Evolutionary conservation across 2,329 filamentous ascomycete species (phyloP).

Genomic region (Talaromyces sp.): DNA sequence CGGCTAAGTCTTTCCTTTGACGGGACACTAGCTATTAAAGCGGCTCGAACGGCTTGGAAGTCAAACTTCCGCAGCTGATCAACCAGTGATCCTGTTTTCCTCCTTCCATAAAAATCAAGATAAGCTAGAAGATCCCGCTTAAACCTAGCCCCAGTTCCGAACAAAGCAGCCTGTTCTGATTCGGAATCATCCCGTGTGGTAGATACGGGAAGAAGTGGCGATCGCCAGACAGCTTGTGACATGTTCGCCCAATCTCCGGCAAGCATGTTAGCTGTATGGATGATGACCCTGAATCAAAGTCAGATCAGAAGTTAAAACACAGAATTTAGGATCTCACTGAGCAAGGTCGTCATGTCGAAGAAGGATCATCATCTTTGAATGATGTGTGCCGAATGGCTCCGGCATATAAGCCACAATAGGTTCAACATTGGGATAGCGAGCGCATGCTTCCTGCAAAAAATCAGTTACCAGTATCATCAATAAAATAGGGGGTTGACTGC

Average conservation of each 20-base stretch:
- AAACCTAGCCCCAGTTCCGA: conserved; percentile 68
- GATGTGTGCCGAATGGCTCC: conserved; percentile 82
- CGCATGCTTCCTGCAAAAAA: conserved; percentile 59
- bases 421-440: conserved; percentile 64
- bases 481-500: conserved; percentile 24
- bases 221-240: conserved; percentile 80
- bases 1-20: conserved; percentile 58
- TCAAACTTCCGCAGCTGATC: conserved; percentile 62
- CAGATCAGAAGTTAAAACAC: not conserved
- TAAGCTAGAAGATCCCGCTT: conserved; percentile 74
- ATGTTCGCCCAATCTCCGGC: conserved; percentile 81
- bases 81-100: conserved; percentile 55
- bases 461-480: not conserved
- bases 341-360: conserved; percentile 73
- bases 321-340: conserved; percentile 47
- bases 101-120: conserved; percentile 65
- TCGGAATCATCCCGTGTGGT: not conserved
- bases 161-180: conserved; percentile 20
- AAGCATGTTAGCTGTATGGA: conserved; percentile 94
- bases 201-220: conserved; percentile 63
- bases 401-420: conserved; percentile 75
- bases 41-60: conserved; percentile 67
- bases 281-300: conserved; percentile 55
- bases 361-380: conserved; percentile 82
- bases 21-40: conserved; percentile 76